Percentiles rank a stretch among this genome's conserved stretches.
Conservation (phyloP, 371 early-diverging fungal species). For the Dichotomocladium elegans region DNA sequence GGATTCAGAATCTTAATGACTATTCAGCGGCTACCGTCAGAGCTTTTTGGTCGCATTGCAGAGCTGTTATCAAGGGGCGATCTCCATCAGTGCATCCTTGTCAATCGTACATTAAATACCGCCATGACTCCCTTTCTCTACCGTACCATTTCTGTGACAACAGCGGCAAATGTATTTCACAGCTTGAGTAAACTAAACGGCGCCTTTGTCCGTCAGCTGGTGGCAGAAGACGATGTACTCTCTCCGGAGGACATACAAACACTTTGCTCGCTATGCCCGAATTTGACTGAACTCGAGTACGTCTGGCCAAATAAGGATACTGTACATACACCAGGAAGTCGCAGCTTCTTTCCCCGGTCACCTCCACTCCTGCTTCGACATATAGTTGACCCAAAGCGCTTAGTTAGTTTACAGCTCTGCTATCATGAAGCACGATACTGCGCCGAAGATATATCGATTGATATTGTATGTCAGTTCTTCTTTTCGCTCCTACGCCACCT, state of each 20-base stretch:
- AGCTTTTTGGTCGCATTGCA: background rate
- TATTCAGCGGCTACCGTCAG: background rate
- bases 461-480: too few relatives aligned
- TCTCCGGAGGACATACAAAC: background rate
- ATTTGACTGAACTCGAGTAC: background rate
- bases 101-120: background rate
- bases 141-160: background rate
- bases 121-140: background rate
- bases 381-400: too few relatives aligned
- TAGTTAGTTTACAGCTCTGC: too few relatives aligned
- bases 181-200: background rate
- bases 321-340: background rate
- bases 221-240: background rate
- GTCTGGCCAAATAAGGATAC: background rate
- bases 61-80: background rate
- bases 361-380: background rate
- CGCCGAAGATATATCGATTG: too few relatives aligned
- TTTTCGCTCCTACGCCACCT: background rate
- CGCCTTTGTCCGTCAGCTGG: background rate
- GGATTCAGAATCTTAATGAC: background rate
- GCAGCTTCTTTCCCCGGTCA: too few relatives aligned
- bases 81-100: background rate
- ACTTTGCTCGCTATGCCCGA: background rate
- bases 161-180: background rate
- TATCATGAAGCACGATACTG: background rate